Percentiles rank a stretch among this genome's conserved stretches.
Evolutionary conservation across 352 stramenopile genomes (phyloP).

Genomic region (Phytophthora cactorum): DNA sequence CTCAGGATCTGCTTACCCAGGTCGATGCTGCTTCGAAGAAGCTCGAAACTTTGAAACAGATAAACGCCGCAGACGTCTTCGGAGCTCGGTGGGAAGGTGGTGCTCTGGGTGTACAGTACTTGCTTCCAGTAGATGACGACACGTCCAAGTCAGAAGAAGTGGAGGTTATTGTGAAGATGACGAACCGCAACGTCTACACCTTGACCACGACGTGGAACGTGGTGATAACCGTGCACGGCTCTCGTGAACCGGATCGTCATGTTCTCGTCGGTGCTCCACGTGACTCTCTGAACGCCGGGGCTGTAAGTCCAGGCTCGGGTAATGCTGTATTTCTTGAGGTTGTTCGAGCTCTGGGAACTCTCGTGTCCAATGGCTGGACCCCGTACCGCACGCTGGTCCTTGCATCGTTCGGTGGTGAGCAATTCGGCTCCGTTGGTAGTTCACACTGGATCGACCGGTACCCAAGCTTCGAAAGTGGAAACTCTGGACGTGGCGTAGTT

Average conservation of each 20-base stretch:
- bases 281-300: conserved; percentile 73
- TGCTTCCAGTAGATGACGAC: conserved; percentile 27
- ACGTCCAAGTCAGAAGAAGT: conserved; percentile 30
- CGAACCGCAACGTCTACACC: conserved; percentile 73
- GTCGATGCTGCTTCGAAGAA: conserved; percentile 20
- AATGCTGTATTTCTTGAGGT: conserved; percentile 85
- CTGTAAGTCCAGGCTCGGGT: conserved; percentile 66
- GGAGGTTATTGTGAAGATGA: conserved; percentile 45
- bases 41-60: conserved; percentile 20
- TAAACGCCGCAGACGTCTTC: conserved; percentile 58
- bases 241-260: conserved; percentile 77
- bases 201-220: conserved; percentile 85
- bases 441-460: conserved; percentile 88
- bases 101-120: conserved; percentile 41
- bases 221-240: conserved; percentile 71
- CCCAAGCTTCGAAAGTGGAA: conserved; percentile 48
- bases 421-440: conserved; percentile 80
- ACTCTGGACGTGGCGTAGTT: conserved; percentile 66
- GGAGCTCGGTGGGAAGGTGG: conserved; percentile 35
- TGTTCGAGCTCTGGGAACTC: conserved; percentile 58
- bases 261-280: conserved; percentile 76
- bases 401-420: conserved; percentile 78
- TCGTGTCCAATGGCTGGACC: conserved; percentile 75
- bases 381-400: conserved; percentile 82
- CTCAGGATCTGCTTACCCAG: conserved; percentile 50